Percentiles rank a stretch among this genome's conserved stretches.
Conservation (phyloP, 305 asterid genomes). For the Withania somnifera region DNA sequence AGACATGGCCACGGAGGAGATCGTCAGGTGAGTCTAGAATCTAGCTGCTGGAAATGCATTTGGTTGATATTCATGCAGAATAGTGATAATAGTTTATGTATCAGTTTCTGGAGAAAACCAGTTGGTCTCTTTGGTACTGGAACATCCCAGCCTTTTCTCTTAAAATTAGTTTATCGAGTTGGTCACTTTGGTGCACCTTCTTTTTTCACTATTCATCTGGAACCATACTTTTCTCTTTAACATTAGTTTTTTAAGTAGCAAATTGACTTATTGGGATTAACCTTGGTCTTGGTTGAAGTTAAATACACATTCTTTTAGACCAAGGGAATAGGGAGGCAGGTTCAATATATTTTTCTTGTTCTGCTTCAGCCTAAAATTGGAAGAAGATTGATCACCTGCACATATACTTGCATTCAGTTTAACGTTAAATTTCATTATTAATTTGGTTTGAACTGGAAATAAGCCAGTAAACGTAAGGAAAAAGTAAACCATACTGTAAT, state of each 20-base stretch:
- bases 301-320: not conserved
- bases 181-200: not conserved
- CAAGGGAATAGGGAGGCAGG: not conserved
- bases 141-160: not conserved
- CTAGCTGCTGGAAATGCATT: not conserved
- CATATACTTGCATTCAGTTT: not conserved
- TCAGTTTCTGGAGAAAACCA: not conserved
- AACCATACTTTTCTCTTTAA: not conserved
- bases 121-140: not conserved
- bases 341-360: not conserved
- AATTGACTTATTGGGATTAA: not conserved
- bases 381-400: not conserved
- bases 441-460: not conserved
- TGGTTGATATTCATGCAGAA: not conserved
- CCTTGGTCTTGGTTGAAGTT: not conserved
- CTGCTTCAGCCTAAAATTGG: not conserved
- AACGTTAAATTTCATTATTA: not conserved
- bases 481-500: not conserved
- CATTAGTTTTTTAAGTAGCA: not conserved
- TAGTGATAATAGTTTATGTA: not conserved
- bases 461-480: not conserved
- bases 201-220: not conserved
- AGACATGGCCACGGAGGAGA: constrained; percentile 80
- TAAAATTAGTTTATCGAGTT: not conserved
- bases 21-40: constrained; percentile 48